phyloP scores from a whole-genome alignment of 2,329 filamentous ascomycete species.

The Eurotiales sp. region DNA sequence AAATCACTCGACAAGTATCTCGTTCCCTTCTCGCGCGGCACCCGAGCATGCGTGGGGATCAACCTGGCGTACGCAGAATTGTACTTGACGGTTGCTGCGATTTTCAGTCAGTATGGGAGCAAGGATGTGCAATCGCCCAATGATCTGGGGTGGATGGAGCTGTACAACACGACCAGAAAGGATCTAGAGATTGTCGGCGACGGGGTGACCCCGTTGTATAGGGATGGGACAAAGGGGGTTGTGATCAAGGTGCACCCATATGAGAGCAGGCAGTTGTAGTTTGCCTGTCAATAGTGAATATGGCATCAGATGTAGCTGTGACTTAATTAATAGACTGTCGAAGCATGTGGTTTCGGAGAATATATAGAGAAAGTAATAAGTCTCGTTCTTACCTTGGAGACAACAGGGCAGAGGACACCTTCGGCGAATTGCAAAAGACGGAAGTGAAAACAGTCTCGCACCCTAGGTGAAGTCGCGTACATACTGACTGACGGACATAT shows the following conservation, averaged over 20 bases:
- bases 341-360: too few relatives aligned
- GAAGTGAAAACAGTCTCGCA: too few relatives aligned
- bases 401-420: too few relatives aligned
- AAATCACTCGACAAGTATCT: constrained; percentile 22
- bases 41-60: constrained; percentile 36
- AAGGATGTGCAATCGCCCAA: not conserved
- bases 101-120: not conserved
- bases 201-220: not conserved
- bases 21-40: constrained; percentile 28
- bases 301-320: too few relatives aligned
- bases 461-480: too few relatives aligned
- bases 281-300: too few relatives aligned
- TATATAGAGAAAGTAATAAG: too few relatives aligned
- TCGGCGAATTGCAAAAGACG: too few relatives aligned
- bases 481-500: too few relatives aligned
- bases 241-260: not conserved
- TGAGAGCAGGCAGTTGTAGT: too few relatives aligned
- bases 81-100: constrained; percentile 5
- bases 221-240: not conserved
- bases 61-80: constrained; percentile 39
- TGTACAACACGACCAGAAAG: not conserved
- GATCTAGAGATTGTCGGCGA: not conserved
- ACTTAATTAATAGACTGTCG: too few relatives aligned
- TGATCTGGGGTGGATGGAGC: not conserved
- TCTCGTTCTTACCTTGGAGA: too few relatives aligned